Conservation (phyloP, 306 rosid genomes). For the Rosa chinensis region DNA sequence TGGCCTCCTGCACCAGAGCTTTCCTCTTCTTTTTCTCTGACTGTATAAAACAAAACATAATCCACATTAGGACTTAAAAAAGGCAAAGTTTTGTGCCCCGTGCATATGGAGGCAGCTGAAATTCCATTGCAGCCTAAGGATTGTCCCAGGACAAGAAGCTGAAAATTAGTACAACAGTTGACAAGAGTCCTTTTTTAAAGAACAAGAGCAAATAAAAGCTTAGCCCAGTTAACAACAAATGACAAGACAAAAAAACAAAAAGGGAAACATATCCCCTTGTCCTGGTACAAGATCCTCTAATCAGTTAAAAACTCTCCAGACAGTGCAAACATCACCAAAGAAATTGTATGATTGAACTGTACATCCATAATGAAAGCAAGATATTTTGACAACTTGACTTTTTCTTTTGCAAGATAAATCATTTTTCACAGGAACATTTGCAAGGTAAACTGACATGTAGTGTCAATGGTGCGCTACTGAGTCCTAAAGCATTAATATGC, state of each 20-base stretch:
- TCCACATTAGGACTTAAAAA: slow-evolving; percentile 10
- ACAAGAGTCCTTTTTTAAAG: background rate
- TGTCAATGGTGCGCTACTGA: background rate
- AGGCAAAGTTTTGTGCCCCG: background rate
- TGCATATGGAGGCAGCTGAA: background rate
- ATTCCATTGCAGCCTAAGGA: background rate
- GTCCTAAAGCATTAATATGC: background rate
- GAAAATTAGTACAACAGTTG: background rate
- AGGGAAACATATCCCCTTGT: background rate
- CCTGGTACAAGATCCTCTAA: background rate
- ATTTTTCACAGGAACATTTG: background rate
- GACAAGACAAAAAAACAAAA: background rate
- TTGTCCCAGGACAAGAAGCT: background rate
- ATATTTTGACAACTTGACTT: background rate
- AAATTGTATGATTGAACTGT: background rate
- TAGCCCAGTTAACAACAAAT: background rate
- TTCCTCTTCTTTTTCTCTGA: slow-evolving; percentile 69
- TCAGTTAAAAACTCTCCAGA: background rate
- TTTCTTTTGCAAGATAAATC: background rate
- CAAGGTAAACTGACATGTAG: background rate
- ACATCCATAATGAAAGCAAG: background rate
- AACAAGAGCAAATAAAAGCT: background rate
- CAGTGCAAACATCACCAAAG: background rate
- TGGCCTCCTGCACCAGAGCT: slow-evolving; percentile 80
- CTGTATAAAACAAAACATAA: slow-evolving; percentile 41